phyloP scores from a whole-genome alignment of 73 alveolate genomes.

The Tetrahymena elliotti region DNA sequence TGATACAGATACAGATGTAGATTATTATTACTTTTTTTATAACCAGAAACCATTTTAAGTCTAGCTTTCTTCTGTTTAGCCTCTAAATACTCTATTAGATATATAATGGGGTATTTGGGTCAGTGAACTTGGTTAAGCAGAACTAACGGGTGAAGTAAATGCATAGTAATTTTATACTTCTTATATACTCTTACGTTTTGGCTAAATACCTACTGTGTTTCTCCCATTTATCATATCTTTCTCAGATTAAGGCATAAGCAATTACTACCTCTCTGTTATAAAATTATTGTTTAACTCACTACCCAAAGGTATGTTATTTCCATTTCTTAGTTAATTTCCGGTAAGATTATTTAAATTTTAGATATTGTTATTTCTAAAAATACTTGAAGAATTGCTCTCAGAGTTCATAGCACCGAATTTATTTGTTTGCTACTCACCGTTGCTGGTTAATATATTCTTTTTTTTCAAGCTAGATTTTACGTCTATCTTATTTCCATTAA shows the following conservation, averaged over 20 bases:
- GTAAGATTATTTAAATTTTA: no score
- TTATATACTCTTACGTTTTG: background rate
- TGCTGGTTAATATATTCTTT: background rate
- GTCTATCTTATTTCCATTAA: background rate
- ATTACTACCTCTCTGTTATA: background rate
- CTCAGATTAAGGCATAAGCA: background rate
- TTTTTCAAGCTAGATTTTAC: background rate
- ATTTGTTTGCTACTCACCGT: background rate
- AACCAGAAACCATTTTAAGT: background rate
- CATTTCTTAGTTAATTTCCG: background rate
- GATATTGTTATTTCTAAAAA: background rate
- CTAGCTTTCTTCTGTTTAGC: background rate
- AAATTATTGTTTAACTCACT: background rate
- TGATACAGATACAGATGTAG: background rate
- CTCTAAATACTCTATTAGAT: background rate
- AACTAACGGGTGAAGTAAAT: background rate
- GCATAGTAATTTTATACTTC: background rate
- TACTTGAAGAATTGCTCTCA: background rate
- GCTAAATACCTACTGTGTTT: background rate
- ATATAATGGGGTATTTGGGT: background rate
- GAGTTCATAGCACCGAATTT: background rate
- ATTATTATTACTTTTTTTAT: background rate
- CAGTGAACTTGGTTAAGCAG: background rate
- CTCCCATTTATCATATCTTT: background rate
- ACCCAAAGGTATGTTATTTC: background rate